These are phyloP conservation scores for Magnusiomyces sp. DNA, from an alignment of 1,139 yeast genomes.

Conservation along the genomic window DNA sequence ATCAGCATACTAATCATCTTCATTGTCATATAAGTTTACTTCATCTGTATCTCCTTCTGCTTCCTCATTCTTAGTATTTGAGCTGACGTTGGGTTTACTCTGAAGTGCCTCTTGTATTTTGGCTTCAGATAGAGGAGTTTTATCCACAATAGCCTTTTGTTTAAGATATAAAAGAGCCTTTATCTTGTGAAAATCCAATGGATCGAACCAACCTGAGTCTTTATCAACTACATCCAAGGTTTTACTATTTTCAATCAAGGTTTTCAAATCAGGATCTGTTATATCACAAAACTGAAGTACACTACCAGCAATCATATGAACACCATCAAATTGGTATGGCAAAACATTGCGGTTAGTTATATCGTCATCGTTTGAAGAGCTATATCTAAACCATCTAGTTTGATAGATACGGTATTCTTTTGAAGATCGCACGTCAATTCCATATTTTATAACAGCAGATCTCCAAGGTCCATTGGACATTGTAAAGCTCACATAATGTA, in stretches of 20 bases:
- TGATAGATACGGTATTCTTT: conserved; percentile 58
- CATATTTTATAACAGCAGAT: conserved; percentile 72
- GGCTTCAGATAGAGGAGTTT: conserved; percentile 21
- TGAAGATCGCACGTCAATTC: conserved; percentile 64
- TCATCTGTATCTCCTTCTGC: conserved; percentile 22
- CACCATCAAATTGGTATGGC: conserved; percentile 66
- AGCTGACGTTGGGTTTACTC: too few species aligned
- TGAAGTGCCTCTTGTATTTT: too few species aligned
- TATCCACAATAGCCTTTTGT: conserved; percentile 29
- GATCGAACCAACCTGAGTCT: conserved; percentile 67
- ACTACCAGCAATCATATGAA: conserved; percentile 55
- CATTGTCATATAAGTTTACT: too few species aligned
- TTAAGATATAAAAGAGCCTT: conserved; percentile 69
- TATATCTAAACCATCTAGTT: conserved; percentile 66
- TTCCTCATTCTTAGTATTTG: conserved; percentile 18
- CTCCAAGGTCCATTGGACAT: conserved; percentile 94
- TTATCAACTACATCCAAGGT: conserved; percentile 30
- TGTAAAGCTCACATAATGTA: conserved; percentile 76
- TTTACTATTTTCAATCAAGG: conserved; percentile 38
- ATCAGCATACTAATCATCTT: too few species aligned
- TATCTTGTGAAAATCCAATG: conserved; percentile 51
- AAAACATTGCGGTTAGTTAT: conserved; percentile 14
- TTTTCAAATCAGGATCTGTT: conserved; percentile 52
- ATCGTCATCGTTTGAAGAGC: conserved; percentile 12
- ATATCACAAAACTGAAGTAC: conserved; percentile 80